Base-by-base conservation (phyloP, 306 rosid genomes). In the Ammopiptanthus mongolicus region DNA sequence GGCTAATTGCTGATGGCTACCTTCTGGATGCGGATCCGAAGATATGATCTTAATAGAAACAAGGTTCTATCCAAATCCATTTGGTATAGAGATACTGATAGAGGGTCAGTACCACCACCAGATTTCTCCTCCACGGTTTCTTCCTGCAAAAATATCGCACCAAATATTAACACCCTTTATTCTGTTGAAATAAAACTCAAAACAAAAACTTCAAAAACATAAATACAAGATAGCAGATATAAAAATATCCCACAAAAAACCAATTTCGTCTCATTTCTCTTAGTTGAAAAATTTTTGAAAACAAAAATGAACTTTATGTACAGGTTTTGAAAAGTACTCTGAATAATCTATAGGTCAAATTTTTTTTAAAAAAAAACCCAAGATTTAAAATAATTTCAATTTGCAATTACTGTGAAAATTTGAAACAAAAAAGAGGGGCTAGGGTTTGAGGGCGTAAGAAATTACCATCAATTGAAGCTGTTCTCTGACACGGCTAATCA, bases 1-100 rank as follows among this genome's bases (percentile, higher is more conserved):
- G 37, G 57, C 44, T 39, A 59, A 76, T 39, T 17, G 60, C 4
- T 6, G 41, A 79, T 55, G 17, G 42, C 70, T 66, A 91, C 99
- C 97, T 91, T 95, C 83, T 88, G 96, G 22, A 95, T 84, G 51
- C 99, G 96, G 83, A 87, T 81, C 46, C 99, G 84, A 64, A 90
- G 88, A 70, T 95, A 91, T 4, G 99, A 95, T 86, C 97, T 86
- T 31, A 95, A 80, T 44, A 95, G 72, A 82, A 92, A 95, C 55
- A 87, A 91, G 18, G 96, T 80, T 84, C 97, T 86, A 74, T 95
- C 99, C 78, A 95, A 66, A 79, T 95, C 99, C 97, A 95, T 95
- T 83, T 95, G 97, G 84, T 92, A 95, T 47, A 95, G 90, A 72
- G 99, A 95, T 28, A 88, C 78, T 0, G 91, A 87, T 22, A 90